A percentile compares a stretch with the other conserved stretches of the same genome.
Conservation (phyloP, 306 rosid genomes). For the Phaseolus lunatus region DNA sequence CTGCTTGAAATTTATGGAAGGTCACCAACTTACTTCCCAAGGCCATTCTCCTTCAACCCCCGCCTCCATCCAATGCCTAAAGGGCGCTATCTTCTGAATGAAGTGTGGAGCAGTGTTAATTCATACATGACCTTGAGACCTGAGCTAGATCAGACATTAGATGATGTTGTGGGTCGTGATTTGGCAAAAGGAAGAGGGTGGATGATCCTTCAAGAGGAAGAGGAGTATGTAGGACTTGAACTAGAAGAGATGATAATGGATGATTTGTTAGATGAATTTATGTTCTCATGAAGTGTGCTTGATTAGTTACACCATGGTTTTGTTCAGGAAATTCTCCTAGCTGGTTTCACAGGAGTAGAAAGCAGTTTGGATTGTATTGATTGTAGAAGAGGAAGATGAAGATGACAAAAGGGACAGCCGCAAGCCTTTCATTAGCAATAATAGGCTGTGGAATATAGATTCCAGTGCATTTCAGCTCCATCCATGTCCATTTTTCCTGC, state of each 20-base stretch:
- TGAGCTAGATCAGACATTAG: conserved; percentile 77
- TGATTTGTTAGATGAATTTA: conserved; percentile 76
- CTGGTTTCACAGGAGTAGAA: conserved; percentile 14
- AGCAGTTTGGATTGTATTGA: not conserved
- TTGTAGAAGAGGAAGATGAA: not conserved
- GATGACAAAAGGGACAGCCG: not conserved
- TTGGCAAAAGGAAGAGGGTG: conserved; percentile 63
- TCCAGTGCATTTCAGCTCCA: conserved; percentile 4
- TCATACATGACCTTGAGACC: conserved; percentile 67
- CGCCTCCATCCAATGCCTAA: conserved; percentile 58
- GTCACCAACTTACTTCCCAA: conserved; percentile 70
- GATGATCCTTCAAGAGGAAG: conserved; percentile 81
- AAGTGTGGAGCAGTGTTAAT: conserved; percentile 58
- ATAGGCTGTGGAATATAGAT: not conserved
- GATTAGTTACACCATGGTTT: not conserved
- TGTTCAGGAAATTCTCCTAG: conserved; percentile 9
- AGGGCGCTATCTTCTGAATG: conserved; percentile 63
- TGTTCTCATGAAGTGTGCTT: conserved; percentile 45
- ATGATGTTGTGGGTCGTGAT: conserved; percentile 77
- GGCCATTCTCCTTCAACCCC: conserved; percentile 55
- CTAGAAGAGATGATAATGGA: conserved; percentile 77
- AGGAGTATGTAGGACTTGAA: conserved; percentile 73
- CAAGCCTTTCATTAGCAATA: not conserved
- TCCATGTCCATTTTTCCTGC: not conserved
- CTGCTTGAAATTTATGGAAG: conserved; percentile 61